These are phyloP conservation scores for Cystobasidium ongulense DNA, from an alignment of 768 basidiomycete species.

Conservation along the genomic window DNA sequence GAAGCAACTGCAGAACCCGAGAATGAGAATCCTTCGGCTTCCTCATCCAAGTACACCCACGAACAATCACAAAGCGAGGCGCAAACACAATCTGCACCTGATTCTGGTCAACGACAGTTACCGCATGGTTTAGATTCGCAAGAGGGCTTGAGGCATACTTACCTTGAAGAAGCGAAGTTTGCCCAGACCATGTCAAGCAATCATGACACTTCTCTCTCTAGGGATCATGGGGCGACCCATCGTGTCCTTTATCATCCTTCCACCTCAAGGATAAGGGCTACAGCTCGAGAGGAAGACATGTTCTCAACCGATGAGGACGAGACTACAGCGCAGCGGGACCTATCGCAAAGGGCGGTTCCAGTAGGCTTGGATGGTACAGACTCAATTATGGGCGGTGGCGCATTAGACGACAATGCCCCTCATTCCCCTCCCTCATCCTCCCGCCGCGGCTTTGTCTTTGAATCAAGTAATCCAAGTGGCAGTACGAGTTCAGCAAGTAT, in stretches of 20 bases:
- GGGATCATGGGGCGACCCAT: not conserved
- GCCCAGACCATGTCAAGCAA: not conserved
- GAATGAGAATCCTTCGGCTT: not conserved
- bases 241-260: not conserved
- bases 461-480: not conserved
- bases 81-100: not conserved
- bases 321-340: not conserved
- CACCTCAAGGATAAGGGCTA: not conserved
- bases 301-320: not conserved
- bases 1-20: not conserved
- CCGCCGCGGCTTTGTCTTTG: not conserved
- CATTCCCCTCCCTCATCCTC: not conserved
- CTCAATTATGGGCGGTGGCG: not conserved
- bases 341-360: not conserved
- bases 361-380: not conserved
- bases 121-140: not conserved
- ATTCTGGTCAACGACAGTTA: too few species aligned
- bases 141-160: not conserved
- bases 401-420: not conserved
- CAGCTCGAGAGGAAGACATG: not conserved
- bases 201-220: not conserved
- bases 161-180: not conserved
- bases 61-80: not conserved
- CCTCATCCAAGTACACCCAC: not conserved
- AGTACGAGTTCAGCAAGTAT: not conserved